Conservation (phyloP, 2,329 filamentous ascomycete genomes). For the Ceratocystis eucalypticola region DNA sequence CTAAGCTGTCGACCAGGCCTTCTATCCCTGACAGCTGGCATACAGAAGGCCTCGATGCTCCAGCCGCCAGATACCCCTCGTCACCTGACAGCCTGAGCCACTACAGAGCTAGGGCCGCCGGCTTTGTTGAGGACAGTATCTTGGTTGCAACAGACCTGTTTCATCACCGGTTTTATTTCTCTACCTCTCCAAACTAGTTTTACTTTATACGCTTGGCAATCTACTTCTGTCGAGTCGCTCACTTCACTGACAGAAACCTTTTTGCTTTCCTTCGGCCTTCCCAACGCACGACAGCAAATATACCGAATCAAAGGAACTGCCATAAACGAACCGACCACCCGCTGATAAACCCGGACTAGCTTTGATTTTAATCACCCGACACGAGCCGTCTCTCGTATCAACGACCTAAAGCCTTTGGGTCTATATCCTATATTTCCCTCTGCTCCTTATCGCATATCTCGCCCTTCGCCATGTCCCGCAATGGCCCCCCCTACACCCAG, state of each 20-base stretch:
- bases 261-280: not conserved
- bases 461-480: conserved; percentile 20
- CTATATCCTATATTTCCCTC: not conserved
- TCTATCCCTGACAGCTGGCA: not conserved
- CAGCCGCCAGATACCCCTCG: not conserved
- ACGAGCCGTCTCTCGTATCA: not conserved
- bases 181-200: not conserved
- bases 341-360: not conserved
- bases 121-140: not conserved
- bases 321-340: not conserved
- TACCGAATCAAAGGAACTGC: not conserved
- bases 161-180: not conserved
- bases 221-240: not conserved
- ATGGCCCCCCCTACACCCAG: conserved; percentile 20
- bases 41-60: not conserved
- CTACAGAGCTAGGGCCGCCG: not conserved
- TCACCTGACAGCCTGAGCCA: not conserved
- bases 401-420: too few relatives aligned
- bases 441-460: not conserved
- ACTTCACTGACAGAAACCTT: not conserved
- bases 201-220: not conserved
- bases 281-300: not conserved
- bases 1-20: not conserved
- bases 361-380: not conserved
- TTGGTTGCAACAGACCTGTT: not conserved